These are phyloP conservation scores for Talaromyces ruber DNA, from an alignment of 495 filamentous ascomycete genomes.

Conservation along the genomic window DNA sequence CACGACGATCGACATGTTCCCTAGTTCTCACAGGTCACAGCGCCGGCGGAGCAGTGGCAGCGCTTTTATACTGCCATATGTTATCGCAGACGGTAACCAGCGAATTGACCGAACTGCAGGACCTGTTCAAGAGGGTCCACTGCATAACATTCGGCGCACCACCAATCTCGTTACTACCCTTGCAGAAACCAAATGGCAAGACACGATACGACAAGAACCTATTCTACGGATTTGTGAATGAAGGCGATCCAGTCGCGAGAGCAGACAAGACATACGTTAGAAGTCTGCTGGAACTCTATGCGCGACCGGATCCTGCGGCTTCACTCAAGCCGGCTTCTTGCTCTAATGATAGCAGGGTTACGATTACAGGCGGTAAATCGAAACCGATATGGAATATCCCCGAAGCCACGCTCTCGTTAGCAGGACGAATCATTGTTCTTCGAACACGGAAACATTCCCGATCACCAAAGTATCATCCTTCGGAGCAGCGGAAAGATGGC, in stretches of 20 bases:
- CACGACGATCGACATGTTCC: conserved; percentile 53
- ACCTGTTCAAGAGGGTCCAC: conserved; percentile 64
- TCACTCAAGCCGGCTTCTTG: not conserved
- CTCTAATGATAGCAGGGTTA: not conserved
- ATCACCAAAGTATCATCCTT: not conserved
- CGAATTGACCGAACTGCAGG: conserved; percentile 57
- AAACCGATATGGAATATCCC: conserved; percentile 55
- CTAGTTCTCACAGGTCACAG: conserved; percentile 79
- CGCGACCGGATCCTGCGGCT: conserved; percentile 29
- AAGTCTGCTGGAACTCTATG: conserved; percentile 62
- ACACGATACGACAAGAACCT: conserved; percentile 47
- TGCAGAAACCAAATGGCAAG: conserved; percentile 45
- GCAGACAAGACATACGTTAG: conserved; percentile 68
- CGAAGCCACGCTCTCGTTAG: conserved; percentile 50
- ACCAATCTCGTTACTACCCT: conserved; percentile 60
- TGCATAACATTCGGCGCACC: conserved; percentile 79
- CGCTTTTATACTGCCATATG: conserved; percentile 72
- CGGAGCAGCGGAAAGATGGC: not conserved
- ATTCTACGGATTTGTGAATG: conserved; percentile 73
- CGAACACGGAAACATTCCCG: conserved; percentile 15
- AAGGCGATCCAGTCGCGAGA: conserved; percentile 71
- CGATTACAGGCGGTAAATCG: not conserved
- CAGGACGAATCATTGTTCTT: conserved; percentile 59
- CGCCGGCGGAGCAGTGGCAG: conserved; percentile 73
- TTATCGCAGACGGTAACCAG: conserved; percentile 47